Evolutionary conservation across 805 yeast species (phyloP).

Genomic region (Lipomyces orientalis): DNA sequence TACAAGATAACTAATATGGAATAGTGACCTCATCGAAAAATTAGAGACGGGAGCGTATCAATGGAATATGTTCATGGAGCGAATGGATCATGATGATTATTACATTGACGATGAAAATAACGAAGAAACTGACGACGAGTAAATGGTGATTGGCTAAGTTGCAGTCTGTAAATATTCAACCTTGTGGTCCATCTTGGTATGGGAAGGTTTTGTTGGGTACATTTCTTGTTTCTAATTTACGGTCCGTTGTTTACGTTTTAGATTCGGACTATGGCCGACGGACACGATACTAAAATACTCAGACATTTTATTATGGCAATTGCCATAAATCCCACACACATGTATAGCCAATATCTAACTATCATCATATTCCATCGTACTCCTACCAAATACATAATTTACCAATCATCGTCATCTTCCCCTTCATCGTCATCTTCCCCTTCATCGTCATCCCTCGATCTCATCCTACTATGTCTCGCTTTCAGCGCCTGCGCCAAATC

Average conservation of each 20-base stretch:
- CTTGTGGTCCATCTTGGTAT: too few species aligned
- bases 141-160: background rate
- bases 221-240: background rate
- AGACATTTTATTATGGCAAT: background rate
- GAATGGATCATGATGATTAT: constrained; percentile 6
- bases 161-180: too few species aligned
- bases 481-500: constrained; percentile 81
- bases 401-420: constrained; percentile 47
- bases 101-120: constrained; percentile 1
- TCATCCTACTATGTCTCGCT: constrained; percentile 69
- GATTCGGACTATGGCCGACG: too few species aligned
- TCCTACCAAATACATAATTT: constrained; percentile 1
- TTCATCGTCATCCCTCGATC: constrained; percentile 65
- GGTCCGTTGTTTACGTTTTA: too few species aligned
- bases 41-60: background rate
- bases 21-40: background rate
- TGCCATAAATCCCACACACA: background rate
- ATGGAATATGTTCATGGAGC: background rate
- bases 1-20: background rate
- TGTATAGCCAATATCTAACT: background rate
- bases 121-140: background rate
- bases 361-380: background rate
- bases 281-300: background rate
- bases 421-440: constrained; percentile 59
- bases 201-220: background rate